Base-by-base conservation (phyloP, 139 green algal species). In the Chlorella ohadii region DNA sequence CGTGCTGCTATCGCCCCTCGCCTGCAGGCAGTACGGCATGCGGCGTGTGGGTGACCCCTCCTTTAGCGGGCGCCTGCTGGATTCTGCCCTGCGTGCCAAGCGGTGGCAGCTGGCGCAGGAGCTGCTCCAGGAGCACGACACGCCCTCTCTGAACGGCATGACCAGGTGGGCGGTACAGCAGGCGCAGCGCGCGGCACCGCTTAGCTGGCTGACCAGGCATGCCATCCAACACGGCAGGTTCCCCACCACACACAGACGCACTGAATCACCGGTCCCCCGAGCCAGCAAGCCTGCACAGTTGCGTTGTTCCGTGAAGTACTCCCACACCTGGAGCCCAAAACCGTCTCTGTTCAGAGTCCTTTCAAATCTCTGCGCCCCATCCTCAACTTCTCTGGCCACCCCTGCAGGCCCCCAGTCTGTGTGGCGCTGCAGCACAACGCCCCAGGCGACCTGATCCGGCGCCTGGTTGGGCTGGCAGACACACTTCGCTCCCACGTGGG, bases 381-480 rank as follows among this genome's bases (percentile, higher is more conserved):
- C n/a, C n/a, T n/a, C n/a, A n/a, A n/a, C 36, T 31, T n/a, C n/a
- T 9, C 44, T 51, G 6, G 9, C 44, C 7, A 16, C 44, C 44
- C 44, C 25, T 71, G 56, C 80, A 85, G 80, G 55, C 56, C 80
- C 2, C 80, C 80, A 0, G 27, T 85, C 34, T 23, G 65, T 12
- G 5, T 72, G 38, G 68, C 80, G 47, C 33, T 85, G 33, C 64
- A 39, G 25, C 25, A 39, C 6, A 56, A 56, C 6, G 80, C 80
- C 1, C 68, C 80, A 7, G 17, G 6, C 1, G 34, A 28, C 6
- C 51, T 85, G 36, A 0, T 85, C 9, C 15, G 28, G 4, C 15
- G 20, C 27, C 80, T 85, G 51, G 41, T 63, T 6, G 41, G 17
- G 17, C 27, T 19, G 19, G 47, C 63, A 61, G 16, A 38, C 13